Evolutionary conservation across 345 rosid genomes (phyloP).

Genomic region (Rhodamnia argentea): DNA sequence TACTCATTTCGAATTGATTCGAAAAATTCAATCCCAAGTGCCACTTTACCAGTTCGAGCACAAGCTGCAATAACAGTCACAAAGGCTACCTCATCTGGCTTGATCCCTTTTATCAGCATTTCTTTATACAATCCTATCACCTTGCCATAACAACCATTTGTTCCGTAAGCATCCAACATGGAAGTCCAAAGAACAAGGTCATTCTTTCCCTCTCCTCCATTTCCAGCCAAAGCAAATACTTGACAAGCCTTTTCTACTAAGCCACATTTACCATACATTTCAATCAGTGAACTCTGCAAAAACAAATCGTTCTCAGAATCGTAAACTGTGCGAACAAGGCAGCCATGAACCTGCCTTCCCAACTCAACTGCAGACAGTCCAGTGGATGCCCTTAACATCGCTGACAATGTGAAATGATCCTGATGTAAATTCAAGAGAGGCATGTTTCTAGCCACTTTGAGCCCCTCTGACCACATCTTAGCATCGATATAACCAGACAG

Average conservation of each 20-base stretch:
- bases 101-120: slow-evolving; percentile 27
- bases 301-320: slow-evolving; percentile 26
- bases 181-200: slow-evolving; percentile 60
- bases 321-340: slow-evolving; percentile 12
- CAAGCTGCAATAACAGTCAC: slow-evolving; percentile 52
- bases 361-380: slow-evolving; percentile 29
- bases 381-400: slow-evolving; percentile 18
- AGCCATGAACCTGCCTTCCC: slow-evolving; percentile 44
- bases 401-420: slow-evolving; percentile 37
- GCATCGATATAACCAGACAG: slow-evolving; percentile 30
- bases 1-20: slow-evolving; percentile 27
- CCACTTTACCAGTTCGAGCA: slow-evolving; percentile 41
- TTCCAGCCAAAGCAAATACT: slow-evolving; percentile 27
- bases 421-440: slow-evolving; percentile 21
- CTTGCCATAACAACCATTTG: slow-evolving; percentile 27
- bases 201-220: slow-evolving; percentile 4
- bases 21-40: slow-evolving; percentile 38
- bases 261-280: slow-evolving; percentile 57
- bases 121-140: slow-evolving; percentile 27
- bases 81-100: slow-evolving; percentile 43
- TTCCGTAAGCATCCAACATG: slow-evolving; percentile 37
- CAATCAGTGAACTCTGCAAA: slow-evolving; percentile 48
- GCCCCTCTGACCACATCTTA: slow-evolving; percentile 24
- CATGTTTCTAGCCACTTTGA: slow-evolving; percentile 31
- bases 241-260: slow-evolving; percentile 25